Conservation (phyloP, 1,284 basidiomycete species). For the Boletus mariae region DNA sequence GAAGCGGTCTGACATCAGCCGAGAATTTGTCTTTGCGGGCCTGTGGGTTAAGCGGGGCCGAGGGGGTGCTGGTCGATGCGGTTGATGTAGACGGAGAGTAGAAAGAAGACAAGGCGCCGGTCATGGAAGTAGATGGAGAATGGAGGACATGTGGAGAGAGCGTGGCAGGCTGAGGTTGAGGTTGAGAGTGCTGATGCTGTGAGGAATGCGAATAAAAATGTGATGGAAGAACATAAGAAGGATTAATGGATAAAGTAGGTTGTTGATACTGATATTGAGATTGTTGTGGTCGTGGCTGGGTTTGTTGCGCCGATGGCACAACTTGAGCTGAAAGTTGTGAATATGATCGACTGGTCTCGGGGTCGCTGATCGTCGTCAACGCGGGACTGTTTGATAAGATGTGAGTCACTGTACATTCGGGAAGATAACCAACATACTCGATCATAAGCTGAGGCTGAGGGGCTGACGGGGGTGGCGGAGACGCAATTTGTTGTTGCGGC, state of each 20-base stretch:
- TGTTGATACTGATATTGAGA: constrained; percentile 38
- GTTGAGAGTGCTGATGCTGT: constrained; percentile 32
- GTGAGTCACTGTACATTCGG: constrained; percentile 13
- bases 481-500: constrained; percentile 33
- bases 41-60: constrained; percentile 28
- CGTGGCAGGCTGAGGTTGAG: constrained; percentile 50
- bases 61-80: constrained; percentile 25
- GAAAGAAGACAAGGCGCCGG: constrained; percentile 39
- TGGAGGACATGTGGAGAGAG: constrained; percentile 67
- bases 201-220: constrained; percentile 38
- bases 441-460: constrained; percentile 45
- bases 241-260: constrained; percentile 39
- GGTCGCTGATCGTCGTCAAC: constrained; percentile 46
- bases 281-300: constrained; percentile 36
- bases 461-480: constrained; percentile 24
- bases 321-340: constrained; percentile 32
- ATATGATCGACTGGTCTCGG: constrained; percentile 35
- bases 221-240: constrained; percentile 37
- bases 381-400: constrained; percentile 39
- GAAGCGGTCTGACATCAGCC: constrained; percentile 46
- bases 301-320: constrained; percentile 25
- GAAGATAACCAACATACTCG: constrained; percentile 40
- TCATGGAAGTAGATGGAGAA: constrained; percentile 41
- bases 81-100: constrained; percentile 30
- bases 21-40: constrained; percentile 51